Evolutionary conservation across 2,329 filamentous ascomycete species (phyloP).

Genomic region (Oidium heveae): DNA sequence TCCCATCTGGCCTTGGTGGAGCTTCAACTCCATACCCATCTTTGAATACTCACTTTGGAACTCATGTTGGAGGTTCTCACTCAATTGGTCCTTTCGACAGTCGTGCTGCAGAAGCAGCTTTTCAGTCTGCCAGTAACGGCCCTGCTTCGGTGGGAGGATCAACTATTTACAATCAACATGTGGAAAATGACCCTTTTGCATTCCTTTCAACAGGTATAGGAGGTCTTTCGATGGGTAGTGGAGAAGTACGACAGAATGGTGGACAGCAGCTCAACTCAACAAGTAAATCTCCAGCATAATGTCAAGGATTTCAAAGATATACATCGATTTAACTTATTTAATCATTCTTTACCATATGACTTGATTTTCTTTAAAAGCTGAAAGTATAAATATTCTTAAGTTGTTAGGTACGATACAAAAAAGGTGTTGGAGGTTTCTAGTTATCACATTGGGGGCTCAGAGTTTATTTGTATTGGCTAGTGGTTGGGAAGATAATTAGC

Average conservation of each 20-base stretch:
- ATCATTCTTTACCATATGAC: conserved; percentile 11
- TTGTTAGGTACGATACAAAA: conserved; percentile 12
- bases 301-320: conserved; percentile 5
- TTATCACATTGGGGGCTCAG: conserved; percentile 10
- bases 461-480: conserved; percentile 4
- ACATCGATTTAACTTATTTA: conserved; percentile 8
- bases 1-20: conserved; percentile 65
- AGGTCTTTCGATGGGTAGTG: conserved; percentile 43
- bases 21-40: conserved; percentile 58
- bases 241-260: conserved; percentile 37
- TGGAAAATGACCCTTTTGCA: conserved; percentile 51
- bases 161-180: conserved; percentile 36
- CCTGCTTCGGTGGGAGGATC: conserved; percentile 51
- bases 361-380: conserved; percentile 6
- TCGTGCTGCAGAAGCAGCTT: conserved; percentile 79
- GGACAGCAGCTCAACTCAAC: conserved; percentile 13
- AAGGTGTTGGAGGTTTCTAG: conserved; percentile 9
- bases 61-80: conserved; percentile 52
- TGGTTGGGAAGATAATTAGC: conserved; percentile 3
- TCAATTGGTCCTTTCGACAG: conserved; percentile 76
- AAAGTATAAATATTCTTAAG: conserved; percentile 12
- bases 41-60: conserved; percentile 53
- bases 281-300: conserved; percentile 15
- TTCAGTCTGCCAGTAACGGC: conserved; percentile 67
- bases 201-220: conserved; percentile 55